Conservation (phyloP, 495 filamentous ascomycete species). For the Geopyxis carbonaria region DNA sequence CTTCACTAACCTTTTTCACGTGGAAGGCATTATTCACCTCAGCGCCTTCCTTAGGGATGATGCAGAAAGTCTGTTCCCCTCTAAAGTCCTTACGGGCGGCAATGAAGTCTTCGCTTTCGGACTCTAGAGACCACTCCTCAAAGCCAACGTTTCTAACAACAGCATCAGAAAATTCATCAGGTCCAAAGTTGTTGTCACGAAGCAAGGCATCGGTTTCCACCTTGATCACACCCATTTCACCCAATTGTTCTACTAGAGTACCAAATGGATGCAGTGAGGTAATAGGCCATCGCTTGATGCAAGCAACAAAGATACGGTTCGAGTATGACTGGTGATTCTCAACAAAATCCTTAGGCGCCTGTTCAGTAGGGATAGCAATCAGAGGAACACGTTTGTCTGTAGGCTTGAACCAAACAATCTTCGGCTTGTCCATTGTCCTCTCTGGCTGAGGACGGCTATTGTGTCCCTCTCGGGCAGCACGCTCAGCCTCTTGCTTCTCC, state of each 20-base stretch:
- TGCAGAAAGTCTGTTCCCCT: conserved; percentile 73
- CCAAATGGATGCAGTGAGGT: conserved; percentile 98
- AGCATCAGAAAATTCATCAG: conserved; percentile 93
- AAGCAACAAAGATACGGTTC: conserved; percentile 93
- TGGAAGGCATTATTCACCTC: conserved; percentile 86
- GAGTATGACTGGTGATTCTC: conserved; percentile 96
- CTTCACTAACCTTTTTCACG: conserved; percentile 62
- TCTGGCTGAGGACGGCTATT: conserved; percentile 59
- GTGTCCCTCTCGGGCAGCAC: conserved; percentile 71
- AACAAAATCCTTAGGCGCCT: conserved; percentile 92
- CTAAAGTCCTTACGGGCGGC: conserved; percentile 79
- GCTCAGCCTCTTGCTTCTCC: conserved; percentile 97
- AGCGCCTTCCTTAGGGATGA: conserved; percentile 66
- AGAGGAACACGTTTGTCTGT: conserved; percentile 96
- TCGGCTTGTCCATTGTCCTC: conserved; percentile 86
- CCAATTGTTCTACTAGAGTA: conserved; percentile 90
- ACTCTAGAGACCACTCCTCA: conserved; percentile 74
- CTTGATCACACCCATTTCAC: conserved; percentile 89
- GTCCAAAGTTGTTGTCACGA: conserved; percentile 94
- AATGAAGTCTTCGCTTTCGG: conserved; percentile 60
- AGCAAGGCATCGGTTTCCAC: conserved; percentile 95
- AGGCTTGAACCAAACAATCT: conserved; percentile 99
- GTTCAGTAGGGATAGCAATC: conserved; percentile 95
- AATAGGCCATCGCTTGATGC: conserved; percentile 98
- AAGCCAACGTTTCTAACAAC: conserved; percentile 82